Base-by-base conservation (phyloP, 352 stramenopile genomes). In the Globisporangium cederbergense region DNA sequence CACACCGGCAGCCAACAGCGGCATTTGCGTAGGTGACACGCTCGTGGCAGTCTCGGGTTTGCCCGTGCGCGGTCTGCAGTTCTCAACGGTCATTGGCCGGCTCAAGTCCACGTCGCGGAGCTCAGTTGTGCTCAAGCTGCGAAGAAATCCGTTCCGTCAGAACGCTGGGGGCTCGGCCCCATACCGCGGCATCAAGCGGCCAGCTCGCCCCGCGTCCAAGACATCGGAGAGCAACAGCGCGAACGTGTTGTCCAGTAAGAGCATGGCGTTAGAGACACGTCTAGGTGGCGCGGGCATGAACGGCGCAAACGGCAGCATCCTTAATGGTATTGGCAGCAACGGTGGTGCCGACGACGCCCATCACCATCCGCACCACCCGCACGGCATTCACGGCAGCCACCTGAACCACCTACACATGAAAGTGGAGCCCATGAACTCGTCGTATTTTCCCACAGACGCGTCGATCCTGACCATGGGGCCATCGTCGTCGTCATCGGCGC, bases 61-160 rank as follows among this genome's bases (percentile, higher is more conserved):
- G 11, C 81, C 83, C 0, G 83, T 92, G 45, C 81, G 81, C 60
- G 83, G 82, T n/a, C 77, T 92, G 4, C 83, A 92, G 62, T 92
- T 92, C 61, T 90, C 80, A n/a, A 92, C 81, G 3, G 82, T 92
- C 22, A 92, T 92, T 62, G 83, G 83, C 2, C 75, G 82, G 1
- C 76, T 92, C 43, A 92, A 92, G 60, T 92, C 83, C 42, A 90
- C 79, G 42, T 89, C 83, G 10, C 78, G 83, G 46, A 92, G 86
- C 68, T 92, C 83, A 16, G 83, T 92, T 54, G 81, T 92, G 66
- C 77, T 92, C 45, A 90, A 90, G 62, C 72, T 92, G 40, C 81
- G 83, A 58, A 72, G 83, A 49, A 92, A 92, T 76, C 83, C 83
- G 65, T 92, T 91, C 62, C 83, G 83, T 25, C 83, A 91, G 51